Conservation (phyloP, 164 flowering plant species). For the Chimonanthus praecox region DNA sequence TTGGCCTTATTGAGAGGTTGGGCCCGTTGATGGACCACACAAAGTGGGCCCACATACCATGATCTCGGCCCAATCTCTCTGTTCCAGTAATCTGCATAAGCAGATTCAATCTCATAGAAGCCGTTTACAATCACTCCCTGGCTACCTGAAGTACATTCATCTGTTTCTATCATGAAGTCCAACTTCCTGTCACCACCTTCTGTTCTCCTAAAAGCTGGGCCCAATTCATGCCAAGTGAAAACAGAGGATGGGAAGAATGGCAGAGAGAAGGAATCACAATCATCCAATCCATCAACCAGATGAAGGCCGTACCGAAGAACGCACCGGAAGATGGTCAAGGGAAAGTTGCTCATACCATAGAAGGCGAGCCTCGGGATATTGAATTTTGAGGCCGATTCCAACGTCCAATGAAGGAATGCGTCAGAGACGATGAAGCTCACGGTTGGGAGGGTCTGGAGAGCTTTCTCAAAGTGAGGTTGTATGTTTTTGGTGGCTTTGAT, state of each 20-base stretch:
- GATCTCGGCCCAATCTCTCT: constrained; percentile 3
- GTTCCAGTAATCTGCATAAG: constrained; percentile 15
- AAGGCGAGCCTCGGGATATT: constrained; percentile 1
- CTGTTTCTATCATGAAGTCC: constrained; percentile 12
- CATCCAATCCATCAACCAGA: not conserved
- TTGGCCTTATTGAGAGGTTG: not conserved
- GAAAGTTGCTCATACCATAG: not conserved
- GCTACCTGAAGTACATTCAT: not conserved
- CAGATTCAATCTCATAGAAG: constrained; percentile 24
- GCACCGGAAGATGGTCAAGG: too few species aligned
- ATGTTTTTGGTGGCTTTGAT: constrained; percentile 32
- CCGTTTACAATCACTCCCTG: constrained; percentile 21
- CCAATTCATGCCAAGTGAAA: constrained; percentile 19
- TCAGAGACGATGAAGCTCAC: constrained; percentile 1
- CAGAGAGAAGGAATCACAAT: constrained; percentile 17
- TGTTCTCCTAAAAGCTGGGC: not conserved
- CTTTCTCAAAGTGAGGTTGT: constrained; percentile 36
- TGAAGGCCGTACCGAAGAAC: too few species aligned
- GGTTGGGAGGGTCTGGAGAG: constrained; percentile 16
- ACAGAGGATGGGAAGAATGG: constrained; percentile 14
- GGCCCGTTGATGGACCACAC: constrained; percentile 12
- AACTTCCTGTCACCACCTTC: constrained; percentile 3
- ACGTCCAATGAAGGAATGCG: constrained; percentile 28
- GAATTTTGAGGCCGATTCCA: constrained; percentile 10
- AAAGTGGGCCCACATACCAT: constrained; percentile 29